These are phyloP conservation scores for Nymphaea colorata DNA, from an alignment of 164 flowering plant genomes.

Conservation along the genomic window DNA sequence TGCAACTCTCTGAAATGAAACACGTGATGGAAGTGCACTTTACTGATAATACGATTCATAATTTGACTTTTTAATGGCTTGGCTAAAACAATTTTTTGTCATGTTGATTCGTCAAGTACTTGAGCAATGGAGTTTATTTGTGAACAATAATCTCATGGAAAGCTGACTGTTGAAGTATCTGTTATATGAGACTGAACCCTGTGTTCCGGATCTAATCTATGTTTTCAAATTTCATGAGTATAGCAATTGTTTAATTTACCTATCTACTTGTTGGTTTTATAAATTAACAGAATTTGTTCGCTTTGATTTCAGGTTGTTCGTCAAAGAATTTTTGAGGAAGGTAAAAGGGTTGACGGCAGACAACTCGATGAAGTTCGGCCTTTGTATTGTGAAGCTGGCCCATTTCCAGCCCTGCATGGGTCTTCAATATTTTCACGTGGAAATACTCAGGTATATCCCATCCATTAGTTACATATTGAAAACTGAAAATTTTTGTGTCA, in stretches of 20 bases:
- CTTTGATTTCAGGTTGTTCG: slow-evolving; percentile 57
- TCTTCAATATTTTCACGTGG: slow-evolving; percentile 90
- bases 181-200: too few species aligned
- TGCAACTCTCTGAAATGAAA: too few species aligned
- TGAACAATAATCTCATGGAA: too few species aligned
- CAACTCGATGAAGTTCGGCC: slow-evolving; percentile 87
- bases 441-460: slow-evolving; percentile 68
- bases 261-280: not conserved
- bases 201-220: too few species aligned
- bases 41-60: too few species aligned
- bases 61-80: too few species aligned
- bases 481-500: not conserved
- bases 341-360: slow-evolving; percentile 87
- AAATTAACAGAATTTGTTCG: not conserved
- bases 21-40: too few species aligned
- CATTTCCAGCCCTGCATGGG: slow-evolving; percentile 73
- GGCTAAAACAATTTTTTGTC: too few species aligned
- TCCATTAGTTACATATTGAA: not conserved
- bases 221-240: too few species aligned
- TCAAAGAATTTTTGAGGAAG: slow-evolving; percentile 58
- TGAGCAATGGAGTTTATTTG: too few species aligned
- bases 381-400: slow-evolving; percentile 64
- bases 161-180: too few species aligned
- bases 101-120: too few species aligned
- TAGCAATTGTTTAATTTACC: not conserved